Evolutionary conservation across 169 alveolate species (phyloP).

Genomic region (Plasmodium knowlesi): DNA sequence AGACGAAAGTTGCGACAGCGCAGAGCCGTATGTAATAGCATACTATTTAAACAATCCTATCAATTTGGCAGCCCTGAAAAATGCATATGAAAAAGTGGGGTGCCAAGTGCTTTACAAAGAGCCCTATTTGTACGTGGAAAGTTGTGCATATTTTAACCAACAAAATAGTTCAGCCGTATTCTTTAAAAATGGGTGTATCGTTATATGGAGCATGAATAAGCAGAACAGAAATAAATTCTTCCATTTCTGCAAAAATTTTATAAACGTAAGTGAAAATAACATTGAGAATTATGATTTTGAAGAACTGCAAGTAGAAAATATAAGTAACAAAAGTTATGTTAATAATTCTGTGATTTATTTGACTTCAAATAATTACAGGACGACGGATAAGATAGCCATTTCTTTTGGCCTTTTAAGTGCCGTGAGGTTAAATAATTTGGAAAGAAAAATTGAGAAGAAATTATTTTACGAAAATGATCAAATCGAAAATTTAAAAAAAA

Average conservation of each 20-base stretch:
- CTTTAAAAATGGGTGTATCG: constrained; percentile 75
- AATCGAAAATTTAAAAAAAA: constrained; percentile 64
- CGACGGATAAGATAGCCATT: constrained; percentile 68
- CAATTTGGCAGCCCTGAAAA: constrained; percentile 38
- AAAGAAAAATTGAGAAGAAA: constrained; percentile 74
- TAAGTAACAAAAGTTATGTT: constrained; percentile 60
- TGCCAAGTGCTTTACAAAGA: constrained; percentile 60
- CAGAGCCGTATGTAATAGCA: constrained; percentile 68
- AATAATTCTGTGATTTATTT: constrained; percentile 63
- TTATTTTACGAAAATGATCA: constrained; percentile 72
- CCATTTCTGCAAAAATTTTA: constrained; percentile 2
- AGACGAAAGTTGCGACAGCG: constrained; percentile 46
- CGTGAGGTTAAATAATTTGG: constrained; percentile 67
- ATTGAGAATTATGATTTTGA: constrained; percentile 61
- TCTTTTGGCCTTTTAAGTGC: constrained; percentile 72
- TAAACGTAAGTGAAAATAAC: constrained; percentile 1
- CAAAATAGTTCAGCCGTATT: constrained; percentile 69
- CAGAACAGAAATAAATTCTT: constrained; percentile 46
- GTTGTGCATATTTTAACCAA: constrained; percentile 72
- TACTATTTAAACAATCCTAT: constrained; percentile 41
- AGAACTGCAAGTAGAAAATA: constrained; percentile 71
- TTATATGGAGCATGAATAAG: constrained; percentile 73
- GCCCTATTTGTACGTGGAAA: constrained; percentile 75
- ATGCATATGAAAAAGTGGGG: constrained; percentile 45
- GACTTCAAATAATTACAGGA: constrained; percentile 35